These are phyloP conservation scores for Ricinus communis DNA, from an alignment of 345 rosid species.

Conservation along the genomic window DNA sequence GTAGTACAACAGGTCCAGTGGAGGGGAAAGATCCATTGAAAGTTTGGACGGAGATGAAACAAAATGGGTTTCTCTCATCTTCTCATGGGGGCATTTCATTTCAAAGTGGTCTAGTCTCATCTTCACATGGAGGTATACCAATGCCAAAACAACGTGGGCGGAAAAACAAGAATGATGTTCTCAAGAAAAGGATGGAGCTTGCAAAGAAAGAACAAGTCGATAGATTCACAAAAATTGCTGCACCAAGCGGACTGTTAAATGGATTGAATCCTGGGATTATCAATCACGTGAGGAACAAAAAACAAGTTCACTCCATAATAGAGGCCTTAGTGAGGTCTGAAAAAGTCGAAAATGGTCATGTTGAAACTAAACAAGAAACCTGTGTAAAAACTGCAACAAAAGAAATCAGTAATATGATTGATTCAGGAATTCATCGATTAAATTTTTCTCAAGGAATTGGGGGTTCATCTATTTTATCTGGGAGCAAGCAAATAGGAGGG, in stretches of 20 bases:
- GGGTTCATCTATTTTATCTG: slow-evolving; percentile 29
- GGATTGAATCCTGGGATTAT: slow-evolving; percentile 91
- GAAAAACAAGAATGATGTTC: slow-evolving; percentile 52
- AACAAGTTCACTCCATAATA: slow-evolving; percentile 88
- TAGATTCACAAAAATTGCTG: slow-evolving; percentile 75
- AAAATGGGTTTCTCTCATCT: slow-evolving; percentile 77
- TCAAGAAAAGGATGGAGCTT: slow-evolving; percentile 64
- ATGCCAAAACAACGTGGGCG: slow-evolving; percentile 66
- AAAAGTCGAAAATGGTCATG: slow-evolving; percentile 31
- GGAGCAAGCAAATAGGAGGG: slow-evolving; percentile 31
- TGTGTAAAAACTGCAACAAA: slow-evolving; percentile 35
- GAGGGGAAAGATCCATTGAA: slow-evolving; percentile 61
- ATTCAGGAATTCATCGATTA: slow-evolving; percentile 31
- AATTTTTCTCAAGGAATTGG: slow-evolving; percentile 32
- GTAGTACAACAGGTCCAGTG: slow-evolving; percentile 52
- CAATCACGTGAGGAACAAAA: slow-evolving; percentile 80
- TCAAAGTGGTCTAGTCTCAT: slow-evolving; percentile 38
- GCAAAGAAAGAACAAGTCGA: slow-evolving; percentile 79
- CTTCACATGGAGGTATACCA: slow-evolving; percentile 55
- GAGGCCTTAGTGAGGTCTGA: slow-evolving; percentile 72
- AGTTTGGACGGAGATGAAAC: slow-evolving; percentile 87
- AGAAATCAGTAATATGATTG: slow-evolving; percentile 25
- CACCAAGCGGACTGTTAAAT: slow-evolving; percentile 88
- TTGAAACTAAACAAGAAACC: slow-evolving; percentile 30
- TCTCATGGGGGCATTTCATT: slow-evolving; percentile 60